These are phyloP conservation scores for Candida easanensis DNA, from an alignment of 805 yeast genomes.

Conservation along the genomic window DNA sequence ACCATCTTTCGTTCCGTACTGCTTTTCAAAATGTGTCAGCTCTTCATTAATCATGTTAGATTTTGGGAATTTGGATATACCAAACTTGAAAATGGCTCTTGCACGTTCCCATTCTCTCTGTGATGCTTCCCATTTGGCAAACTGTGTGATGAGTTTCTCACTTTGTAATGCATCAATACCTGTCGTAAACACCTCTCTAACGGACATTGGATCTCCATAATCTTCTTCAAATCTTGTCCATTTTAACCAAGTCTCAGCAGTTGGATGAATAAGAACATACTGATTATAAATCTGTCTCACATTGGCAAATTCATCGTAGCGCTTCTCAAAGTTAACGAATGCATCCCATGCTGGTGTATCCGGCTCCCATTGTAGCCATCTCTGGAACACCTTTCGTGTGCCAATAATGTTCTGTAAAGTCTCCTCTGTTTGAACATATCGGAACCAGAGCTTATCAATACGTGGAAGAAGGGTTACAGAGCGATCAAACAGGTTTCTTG, in stretches of 20 bases:
- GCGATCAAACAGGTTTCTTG: constrained; percentile 78
- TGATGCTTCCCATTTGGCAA: constrained; percentile 72
- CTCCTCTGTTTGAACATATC: constrained; percentile 81
- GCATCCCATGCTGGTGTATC: constrained; percentile 66
- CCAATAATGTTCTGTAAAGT: constrained; percentile 60
- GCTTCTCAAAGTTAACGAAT: constrained; percentile 65
- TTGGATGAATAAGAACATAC: constrained; percentile 53
- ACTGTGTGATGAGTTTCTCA: constrained; percentile 40
- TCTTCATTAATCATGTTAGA: constrained; percentile 35
- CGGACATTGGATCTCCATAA: constrained; percentile 42
- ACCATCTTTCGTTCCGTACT: constrained; percentile 52
- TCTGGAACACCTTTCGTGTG: constrained; percentile 62
- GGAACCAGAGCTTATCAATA: constrained; percentile 83
- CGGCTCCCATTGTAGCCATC: constrained; percentile 85
- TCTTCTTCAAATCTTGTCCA: constrained; percentile 75
- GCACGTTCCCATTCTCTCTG: constrained; percentile 48
- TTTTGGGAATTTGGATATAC: constrained; percentile 38
- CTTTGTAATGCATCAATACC: constrained; percentile 54
- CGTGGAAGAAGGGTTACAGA: constrained; percentile 74
- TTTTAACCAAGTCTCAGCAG: constrained; percentile 59
- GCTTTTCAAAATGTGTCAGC: constrained; percentile 54
- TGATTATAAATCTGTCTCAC: constrained; percentile 57
- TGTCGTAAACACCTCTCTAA: constrained; percentile 63
- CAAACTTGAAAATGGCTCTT: constrained; percentile 30
- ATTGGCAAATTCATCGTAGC: constrained; percentile 57